Conservation (phyloP, 2,329 filamentous ascomycete species). For the Penicillium sp. region DNA sequence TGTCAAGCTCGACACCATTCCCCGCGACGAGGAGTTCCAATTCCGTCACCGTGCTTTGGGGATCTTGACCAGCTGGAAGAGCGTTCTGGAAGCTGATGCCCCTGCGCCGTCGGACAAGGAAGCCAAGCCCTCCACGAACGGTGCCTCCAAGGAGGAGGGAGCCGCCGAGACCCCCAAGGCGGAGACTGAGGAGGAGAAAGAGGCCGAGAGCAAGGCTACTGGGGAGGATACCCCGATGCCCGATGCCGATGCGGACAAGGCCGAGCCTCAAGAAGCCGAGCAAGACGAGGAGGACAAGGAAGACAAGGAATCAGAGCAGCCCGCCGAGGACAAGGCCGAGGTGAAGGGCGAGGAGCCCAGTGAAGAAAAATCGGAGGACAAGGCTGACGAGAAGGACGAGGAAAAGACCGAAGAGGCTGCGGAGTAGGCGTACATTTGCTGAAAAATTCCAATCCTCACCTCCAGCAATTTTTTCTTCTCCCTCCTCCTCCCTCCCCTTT, state of each 20-base stretch:
- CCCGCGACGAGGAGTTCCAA: constrained; percentile 77
- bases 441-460: neutral
- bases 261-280: constrained; percentile 20
- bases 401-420: constrained; percentile 24
- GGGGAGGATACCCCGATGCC: constrained; percentile 37
- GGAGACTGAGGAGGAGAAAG: constrained; percentile 31
- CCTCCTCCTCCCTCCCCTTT: neutral
- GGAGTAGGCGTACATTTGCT: constrained; percentile 13
- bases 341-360: constrained; percentile 24
- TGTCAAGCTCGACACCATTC: constrained; percentile 77
- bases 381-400: constrained; percentile 28
- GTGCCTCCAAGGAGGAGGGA: constrained; percentile 35
- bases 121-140: constrained; percentile 43
- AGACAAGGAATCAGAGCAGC: constrained; percentile 30
- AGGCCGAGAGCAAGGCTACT: constrained; percentile 25
- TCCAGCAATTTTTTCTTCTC: neutral
- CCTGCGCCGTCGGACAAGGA: constrained; percentile 39
- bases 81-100: constrained; percentile 61
- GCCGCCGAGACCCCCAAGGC: constrained; percentile 26
- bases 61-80: constrained; percentile 84
- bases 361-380: constrained; percentile 23
- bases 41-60: constrained; percentile 80
- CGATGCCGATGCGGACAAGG: constrained; percentile 33
- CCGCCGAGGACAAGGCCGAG: constrained; percentile 25
- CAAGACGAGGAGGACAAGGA: constrained; percentile 26